Evolutionary conservation across 2,329 filamentous ascomycete genomes (phyloP).

Genomic region (Metarhizium rileyi): DNA sequence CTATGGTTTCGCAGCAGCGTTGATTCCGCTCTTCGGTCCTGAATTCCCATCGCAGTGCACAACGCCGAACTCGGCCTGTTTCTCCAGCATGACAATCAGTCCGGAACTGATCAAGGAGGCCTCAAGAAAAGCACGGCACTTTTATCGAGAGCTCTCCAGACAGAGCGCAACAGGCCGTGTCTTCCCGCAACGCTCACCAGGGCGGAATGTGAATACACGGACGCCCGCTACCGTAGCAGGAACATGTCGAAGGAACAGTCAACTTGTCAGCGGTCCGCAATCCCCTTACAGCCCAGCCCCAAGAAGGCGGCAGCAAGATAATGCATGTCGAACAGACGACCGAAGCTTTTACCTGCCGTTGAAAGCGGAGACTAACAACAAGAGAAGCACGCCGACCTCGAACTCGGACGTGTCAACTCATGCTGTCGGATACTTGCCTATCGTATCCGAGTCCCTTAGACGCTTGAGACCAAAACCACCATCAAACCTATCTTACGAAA

Average conservation of each 20-base stretch:
- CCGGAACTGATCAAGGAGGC: conserved; percentile 43
- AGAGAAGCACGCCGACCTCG: not conserved
- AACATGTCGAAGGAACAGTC: not conserved
- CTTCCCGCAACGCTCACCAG: too few relatives aligned
- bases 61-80: conserved; percentile 51
- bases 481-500: not conserved
- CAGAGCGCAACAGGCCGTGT: not conserved
- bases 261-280: not conserved
- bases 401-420: not conserved
- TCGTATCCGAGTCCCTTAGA: not conserved
- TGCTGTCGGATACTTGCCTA: not conserved
- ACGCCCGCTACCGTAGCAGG: not conserved
- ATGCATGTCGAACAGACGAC: conserved; percentile 14
- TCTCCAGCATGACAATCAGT: conserved; percentile 58
- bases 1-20: conserved; percentile 67
- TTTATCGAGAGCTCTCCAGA: too few relatives aligned
- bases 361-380: not conserved
- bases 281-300: not conserved
- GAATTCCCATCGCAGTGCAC: conserved; percentile 68
- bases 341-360: conserved; percentile 26
- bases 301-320: not conserved
- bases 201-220: not conserved
- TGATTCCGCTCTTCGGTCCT: conserved; percentile 85
- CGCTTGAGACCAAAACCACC: not conserved
- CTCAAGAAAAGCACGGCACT: conserved; percentile 32